Percentiles rank a stretch among this genome's conserved stretches.
These are phyloP conservation scores for Dipteronia dyeriana DNA, from an alignment of 345 rosid species.

Conservation along the genomic window DNA sequence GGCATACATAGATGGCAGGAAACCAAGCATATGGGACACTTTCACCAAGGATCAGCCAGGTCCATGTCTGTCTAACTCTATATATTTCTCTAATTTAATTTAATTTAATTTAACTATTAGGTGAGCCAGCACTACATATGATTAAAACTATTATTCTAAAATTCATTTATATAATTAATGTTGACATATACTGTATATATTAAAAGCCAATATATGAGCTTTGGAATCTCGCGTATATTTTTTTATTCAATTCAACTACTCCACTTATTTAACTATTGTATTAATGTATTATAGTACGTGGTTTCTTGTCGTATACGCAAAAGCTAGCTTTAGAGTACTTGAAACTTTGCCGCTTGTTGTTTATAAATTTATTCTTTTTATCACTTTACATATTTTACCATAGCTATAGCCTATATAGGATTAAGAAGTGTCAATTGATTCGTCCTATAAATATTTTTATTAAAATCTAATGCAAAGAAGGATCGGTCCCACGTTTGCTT, in stretches of 20 bases:
- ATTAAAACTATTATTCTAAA: no score
- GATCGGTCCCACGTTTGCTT: neutral
- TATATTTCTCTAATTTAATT: no score
- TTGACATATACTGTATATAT: no score
- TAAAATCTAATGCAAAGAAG: neutral
- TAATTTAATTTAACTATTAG: no score
- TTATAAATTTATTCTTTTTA: no score
- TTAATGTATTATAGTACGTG: no score
- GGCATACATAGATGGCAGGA: slow-evolving; percentile 12
- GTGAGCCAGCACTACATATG: no score
- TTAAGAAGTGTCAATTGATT: neutral
- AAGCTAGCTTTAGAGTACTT: neutral
- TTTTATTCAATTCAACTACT: no score
- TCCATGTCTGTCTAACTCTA: neutral
- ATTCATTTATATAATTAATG: no score
- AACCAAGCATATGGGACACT: slow-evolving; percentile 25
- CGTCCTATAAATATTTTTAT: neutral
- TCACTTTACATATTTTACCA: neutral
- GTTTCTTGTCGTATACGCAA: neutral
- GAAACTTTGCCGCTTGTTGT: neutral
- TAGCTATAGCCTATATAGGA: neutral
- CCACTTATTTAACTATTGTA: neutral
- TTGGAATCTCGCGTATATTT: no score
- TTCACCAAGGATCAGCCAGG: slow-evolving; percentile 5
- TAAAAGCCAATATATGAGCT: no score